Evolutionary conservation across 352 stramenopile genomes (phyloP).

Genomic region (Globisporangium paroecandrum): DNA sequence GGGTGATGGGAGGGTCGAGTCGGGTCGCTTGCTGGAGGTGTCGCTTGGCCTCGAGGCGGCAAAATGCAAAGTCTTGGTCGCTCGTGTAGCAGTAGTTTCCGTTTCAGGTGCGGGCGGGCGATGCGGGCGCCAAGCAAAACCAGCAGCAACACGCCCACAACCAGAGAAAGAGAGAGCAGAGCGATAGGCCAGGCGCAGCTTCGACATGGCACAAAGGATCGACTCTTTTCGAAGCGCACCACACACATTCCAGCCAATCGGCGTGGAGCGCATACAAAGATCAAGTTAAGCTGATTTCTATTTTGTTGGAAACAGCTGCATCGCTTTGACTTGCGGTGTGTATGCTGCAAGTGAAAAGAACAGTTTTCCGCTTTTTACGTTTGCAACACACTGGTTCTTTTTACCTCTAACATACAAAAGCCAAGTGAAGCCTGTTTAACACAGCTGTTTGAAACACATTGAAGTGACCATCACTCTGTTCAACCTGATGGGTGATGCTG

Average conservation of each 20-base stretch:
- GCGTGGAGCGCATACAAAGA: background rate
- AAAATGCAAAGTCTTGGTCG: conserved; percentile 44
- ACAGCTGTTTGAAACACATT: conserved; percentile 5
- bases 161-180: background rate
- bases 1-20: conserved; percentile 13
- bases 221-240: background rate
- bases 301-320: background rate
- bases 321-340: background rate
- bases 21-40: conserved; percentile 8
- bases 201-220: conserved; percentile 14
- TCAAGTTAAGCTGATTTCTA: background rate
- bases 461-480: background rate
- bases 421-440: background rate
- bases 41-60: conserved; percentile 33
- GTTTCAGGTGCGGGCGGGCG: background rate
- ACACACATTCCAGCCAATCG: background rate
- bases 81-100: conserved; percentile 4
- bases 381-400: background rate
- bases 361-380: background rate
- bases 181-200: conserved; percentile 6
- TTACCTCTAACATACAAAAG: background rate
- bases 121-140: background rate
- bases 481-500: background rate
- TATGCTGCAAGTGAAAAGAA: background rate
- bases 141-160: background rate